Conservation (phyloP, 768 basidiomycete genomes). For the Boletus sp. region DNA sequence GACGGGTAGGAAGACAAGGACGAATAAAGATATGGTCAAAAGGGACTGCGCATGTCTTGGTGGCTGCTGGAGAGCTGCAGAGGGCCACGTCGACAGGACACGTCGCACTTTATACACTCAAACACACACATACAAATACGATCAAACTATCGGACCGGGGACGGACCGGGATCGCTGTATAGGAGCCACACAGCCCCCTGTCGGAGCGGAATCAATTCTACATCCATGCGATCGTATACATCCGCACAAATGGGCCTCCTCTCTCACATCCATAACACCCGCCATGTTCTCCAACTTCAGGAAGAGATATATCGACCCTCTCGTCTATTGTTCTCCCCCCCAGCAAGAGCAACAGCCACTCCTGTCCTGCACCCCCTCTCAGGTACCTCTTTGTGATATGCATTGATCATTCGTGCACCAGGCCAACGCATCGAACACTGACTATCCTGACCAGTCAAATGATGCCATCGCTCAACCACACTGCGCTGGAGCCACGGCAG, state of each 20-base stretch:
- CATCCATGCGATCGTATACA: background rate
- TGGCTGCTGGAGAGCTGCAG: conserved; percentile 12
- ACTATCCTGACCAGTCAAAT: background rate
- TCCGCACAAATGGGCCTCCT: background rate
- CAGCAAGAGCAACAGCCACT: background rate
- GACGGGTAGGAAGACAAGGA: background rate
- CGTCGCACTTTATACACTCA: conserved; percentile 29
- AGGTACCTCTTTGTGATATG: background rate
- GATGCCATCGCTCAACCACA: background rate
- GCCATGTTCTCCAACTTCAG: conserved; percentile 14
- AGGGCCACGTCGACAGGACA: conserved; percentile 28
- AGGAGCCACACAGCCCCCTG: background rate
- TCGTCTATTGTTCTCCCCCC: background rate
- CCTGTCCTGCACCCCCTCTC: background rate
- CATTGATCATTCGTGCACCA: background rate
- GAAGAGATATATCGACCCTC: background rate
- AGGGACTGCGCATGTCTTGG: conserved; percentile 9
- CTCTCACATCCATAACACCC: background rate
- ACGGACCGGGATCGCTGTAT: background rate
- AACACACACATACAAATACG: conserved; percentile 25
- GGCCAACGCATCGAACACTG: background rate
- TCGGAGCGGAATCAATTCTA: background rate
- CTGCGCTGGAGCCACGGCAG: background rate
- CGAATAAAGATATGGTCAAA: conserved; percentile 25
- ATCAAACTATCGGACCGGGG: conserved; percentile 6